phyloP scores from a whole-genome alignment of 192 early-diverging fungal species.

The Rhizophagus sp. region DNA sequence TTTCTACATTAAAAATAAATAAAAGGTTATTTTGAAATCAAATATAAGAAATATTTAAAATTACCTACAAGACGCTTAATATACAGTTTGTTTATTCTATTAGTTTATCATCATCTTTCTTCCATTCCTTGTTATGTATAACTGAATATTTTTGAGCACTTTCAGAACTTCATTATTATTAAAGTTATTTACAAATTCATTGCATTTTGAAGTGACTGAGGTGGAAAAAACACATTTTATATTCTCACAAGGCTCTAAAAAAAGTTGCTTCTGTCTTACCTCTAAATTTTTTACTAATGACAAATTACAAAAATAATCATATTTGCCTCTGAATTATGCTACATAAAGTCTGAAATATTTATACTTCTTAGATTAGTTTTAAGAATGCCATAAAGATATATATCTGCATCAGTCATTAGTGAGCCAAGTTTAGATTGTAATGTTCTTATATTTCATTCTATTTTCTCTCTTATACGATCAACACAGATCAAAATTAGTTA shows the following conservation, averaged over 20 bases:
- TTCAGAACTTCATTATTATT: neutral
- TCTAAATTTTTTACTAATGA: constrained; percentile 13
- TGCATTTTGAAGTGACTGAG: neutral
- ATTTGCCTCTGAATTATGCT: neutral
- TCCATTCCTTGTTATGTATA: constrained; percentile 1
- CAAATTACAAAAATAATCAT: constrained; percentile 9
- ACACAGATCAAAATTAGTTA: too few species aligned
- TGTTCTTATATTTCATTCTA: too few species aligned
- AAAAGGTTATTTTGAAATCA: neutral
- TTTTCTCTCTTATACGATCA: too few species aligned
- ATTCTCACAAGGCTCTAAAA: neutral
- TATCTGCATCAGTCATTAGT: too few species aligned
- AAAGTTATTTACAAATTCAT: constrained; percentile 23
- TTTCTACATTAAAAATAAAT: too few species aligned
- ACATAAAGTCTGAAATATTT: constrained; percentile 1
- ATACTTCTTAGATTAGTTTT: neutral
- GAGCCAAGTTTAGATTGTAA: too few species aligned
- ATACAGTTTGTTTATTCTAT: neutral
- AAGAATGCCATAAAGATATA: too few species aligned
- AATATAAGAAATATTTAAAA: too few species aligned
- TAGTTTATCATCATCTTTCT: neutral
- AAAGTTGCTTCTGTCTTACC: neutral
- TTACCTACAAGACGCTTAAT: neutral
- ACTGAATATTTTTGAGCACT: constrained; percentile 13
- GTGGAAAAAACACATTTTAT: neutral